phyloP scores from a whole-genome alignment of 371 early-diverging fungal species.

The Dichotomocladium elegans region DNA sequence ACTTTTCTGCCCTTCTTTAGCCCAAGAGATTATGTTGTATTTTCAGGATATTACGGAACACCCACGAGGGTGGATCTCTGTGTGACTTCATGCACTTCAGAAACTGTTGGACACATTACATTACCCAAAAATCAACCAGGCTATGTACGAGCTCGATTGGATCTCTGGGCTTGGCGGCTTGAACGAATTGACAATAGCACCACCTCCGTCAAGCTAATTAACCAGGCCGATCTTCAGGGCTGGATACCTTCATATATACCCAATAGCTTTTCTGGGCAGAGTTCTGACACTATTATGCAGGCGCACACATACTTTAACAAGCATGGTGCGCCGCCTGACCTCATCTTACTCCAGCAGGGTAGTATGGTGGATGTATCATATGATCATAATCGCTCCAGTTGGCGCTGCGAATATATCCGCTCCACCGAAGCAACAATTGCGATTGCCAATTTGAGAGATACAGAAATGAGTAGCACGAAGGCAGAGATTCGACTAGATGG shows the following conservation, averaged over 20 bases:
- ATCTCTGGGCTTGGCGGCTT: slow-evolving; percentile 47
- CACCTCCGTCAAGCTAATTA: slow-evolving; percentile 33
- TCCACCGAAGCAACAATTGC: slow-evolving; percentile 4
- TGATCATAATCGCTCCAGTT: slow-evolving; percentile 43
- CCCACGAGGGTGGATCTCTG: slow-evolving; percentile 42
- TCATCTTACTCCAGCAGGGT: slow-evolving; percentile 42
- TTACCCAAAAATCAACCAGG: slow-evolving; percentile 38
- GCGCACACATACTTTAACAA: slow-evolving; percentile 40
- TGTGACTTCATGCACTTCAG: slow-evolving; percentile 45
- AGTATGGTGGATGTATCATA: slow-evolving; percentile 35
- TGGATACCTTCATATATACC: slow-evolving; percentile 46
- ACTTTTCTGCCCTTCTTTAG: slow-evolving; percentile 9
- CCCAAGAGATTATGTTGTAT: slow-evolving; percentile 48
- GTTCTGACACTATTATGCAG: slow-evolving; percentile 31
- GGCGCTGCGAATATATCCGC: slow-evolving; percentile 51
- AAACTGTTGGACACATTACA: slow-evolving; percentile 30
- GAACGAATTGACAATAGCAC: slow-evolving; percentile 24
- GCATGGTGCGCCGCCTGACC: slow-evolving; percentile 50
- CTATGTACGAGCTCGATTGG: slow-evolving; percentile 46
- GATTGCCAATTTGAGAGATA: neutral
- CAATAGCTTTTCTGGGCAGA: slow-evolving; percentile 33
- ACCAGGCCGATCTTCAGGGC: slow-evolving; percentile 37
- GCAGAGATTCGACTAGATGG: slow-evolving; percentile 50
- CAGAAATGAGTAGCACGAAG: slow-evolving; percentile 6
- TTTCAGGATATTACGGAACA: slow-evolving; percentile 45